Conservation (phyloP, 2,329 filamentous ascomycete species). For the Alternaria angustiovoidea region DNA sequence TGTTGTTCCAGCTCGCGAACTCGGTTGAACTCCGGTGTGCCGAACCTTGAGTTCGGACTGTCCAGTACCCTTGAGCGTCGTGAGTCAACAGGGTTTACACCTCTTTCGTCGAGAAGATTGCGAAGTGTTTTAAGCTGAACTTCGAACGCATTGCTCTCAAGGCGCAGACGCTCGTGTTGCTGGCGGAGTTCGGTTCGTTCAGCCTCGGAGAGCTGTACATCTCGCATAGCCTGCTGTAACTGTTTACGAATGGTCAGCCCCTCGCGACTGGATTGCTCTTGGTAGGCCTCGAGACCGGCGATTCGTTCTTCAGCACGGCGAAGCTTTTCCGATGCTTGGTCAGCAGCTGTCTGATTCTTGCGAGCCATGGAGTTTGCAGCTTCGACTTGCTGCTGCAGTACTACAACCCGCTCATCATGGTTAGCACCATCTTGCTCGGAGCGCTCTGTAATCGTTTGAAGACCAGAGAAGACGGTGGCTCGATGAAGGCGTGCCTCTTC, state of each 20-base stretch:
- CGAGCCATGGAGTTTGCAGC: slow-evolving; percentile 81
- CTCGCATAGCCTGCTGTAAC: slow-evolving; percentile 82
- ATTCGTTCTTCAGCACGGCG: slow-evolving; percentile 95
- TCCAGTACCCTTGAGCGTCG: slow-evolving; percentile 76
- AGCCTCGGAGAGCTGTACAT: slow-evolving; percentile 81
- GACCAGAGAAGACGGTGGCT: slow-evolving; percentile 79
- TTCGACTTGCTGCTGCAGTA: slow-evolving; percentile 81
- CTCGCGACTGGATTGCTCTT: slow-evolving; percentile 95
- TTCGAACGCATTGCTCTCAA: slow-evolving; percentile 91
- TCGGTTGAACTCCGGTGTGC: slow-evolving; percentile 79
- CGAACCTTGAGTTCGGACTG: slow-evolving; percentile 76
- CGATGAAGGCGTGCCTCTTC: slow-evolving; percentile 87
- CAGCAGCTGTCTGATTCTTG: slow-evolving; percentile 88
- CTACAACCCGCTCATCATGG: slow-evolving; percentile 69
- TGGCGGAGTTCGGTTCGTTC: slow-evolving; percentile 84
- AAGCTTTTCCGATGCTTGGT: slow-evolving; percentile 85
- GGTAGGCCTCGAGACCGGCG: slow-evolving; percentile 93
- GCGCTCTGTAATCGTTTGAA: slow-evolving; percentile 74
- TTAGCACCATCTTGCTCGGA: slow-evolving; percentile 61
- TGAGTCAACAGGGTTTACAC: slow-evolving; percentile 78
- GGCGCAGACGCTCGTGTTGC: slow-evolving; percentile 82
- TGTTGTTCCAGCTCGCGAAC: slow-evolving; percentile 89
- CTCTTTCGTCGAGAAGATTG: slow-evolving; percentile 88
- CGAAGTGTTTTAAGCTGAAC: slow-evolving; percentile 95
- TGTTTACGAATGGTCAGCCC: slow-evolving; percentile 89